phyloP scores from a whole-genome alignment of 495 filamentous ascomycete genomes.

The Zalerion maritima region DNA sequence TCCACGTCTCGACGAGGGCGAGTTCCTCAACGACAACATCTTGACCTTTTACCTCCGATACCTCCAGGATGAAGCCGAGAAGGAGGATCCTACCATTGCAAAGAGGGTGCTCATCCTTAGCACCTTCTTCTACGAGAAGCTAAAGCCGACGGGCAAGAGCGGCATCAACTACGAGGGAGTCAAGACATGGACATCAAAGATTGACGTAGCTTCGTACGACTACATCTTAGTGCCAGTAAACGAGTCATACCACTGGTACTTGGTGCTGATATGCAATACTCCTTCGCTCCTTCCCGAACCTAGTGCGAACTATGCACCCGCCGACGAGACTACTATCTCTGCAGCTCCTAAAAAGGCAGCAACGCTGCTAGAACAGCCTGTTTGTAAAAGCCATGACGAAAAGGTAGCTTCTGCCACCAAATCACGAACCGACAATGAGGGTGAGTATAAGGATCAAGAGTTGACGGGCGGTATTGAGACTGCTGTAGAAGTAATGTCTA shows the following conservation, averaged over 20 bases:
- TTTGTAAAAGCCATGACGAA: neutral
- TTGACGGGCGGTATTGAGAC: neutral
- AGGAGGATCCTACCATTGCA: slow-evolving; percentile 38
- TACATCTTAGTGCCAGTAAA: slow-evolving; percentile 89
- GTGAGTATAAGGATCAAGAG: slow-evolving; percentile 1
- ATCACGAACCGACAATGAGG: slow-evolving; percentile 1
- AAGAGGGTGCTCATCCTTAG: slow-evolving; percentile 75
- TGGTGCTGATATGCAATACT: slow-evolving; percentile 91
- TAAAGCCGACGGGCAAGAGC: slow-evolving; percentile 40
- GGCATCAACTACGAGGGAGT: slow-evolving; percentile 69
- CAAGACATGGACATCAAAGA: slow-evolving; percentile 73
- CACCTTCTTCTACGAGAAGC: slow-evolving; percentile 73
- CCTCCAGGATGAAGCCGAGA: slow-evolving; percentile 48
- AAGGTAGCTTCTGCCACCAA: slow-evolving; percentile 1
- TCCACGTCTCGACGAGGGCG: slow-evolving; percentile 60
- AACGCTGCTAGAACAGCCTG: slow-evolving; percentile 1
- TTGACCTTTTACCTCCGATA: slow-evolving; percentile 75
- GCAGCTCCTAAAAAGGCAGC: slow-evolving; percentile 6
- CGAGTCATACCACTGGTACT: slow-evolving; percentile 78
- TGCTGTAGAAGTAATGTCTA: slow-evolving; percentile 1
- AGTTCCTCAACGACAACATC: slow-evolving; percentile 86
- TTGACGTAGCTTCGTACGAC: slow-evolving; percentile 74
- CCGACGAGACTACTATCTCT: slow-evolving; percentile 7
- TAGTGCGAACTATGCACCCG: slow-evolving; percentile 7
- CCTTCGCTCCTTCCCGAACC: slow-evolving; percentile 31